Base-by-base conservation (phyloP, 23 red algal genomes). In the Cyanidium caldarium region DNA sequence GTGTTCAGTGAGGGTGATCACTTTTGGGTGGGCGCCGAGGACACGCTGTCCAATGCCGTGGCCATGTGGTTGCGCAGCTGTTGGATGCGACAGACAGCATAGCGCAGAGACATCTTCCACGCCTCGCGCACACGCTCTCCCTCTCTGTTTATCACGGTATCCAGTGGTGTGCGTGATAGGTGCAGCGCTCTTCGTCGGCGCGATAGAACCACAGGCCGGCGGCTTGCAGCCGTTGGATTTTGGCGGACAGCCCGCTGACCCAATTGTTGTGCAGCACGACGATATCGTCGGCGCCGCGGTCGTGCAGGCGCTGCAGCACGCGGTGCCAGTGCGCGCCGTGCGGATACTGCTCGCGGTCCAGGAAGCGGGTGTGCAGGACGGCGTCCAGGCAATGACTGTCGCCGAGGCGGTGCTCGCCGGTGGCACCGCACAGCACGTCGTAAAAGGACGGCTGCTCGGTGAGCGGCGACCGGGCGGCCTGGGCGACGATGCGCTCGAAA, bases 361-460 rank as follows among this genome's bases (percentile, higher is more conserved):
- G 57, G 1, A 98, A 58, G 19, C 72, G 66, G 1, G 82, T 74
- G n/a, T 78, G 42, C 76, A 98, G 75, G 21, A 79, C 81, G 68
- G 71, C 78, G 78, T 98, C 79, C 41, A 68, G 43, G 57, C 92
- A 98, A 16, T 68, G 69, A 15, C 84, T 69, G 56, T 86, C 69
- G 23, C 80, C 92, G 46, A 82, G 72, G 15, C 70, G 68, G 66
- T 12, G 79, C 51, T 98, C 84, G 33, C 92, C 84, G 65, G 84
- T 66, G 37, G 88, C 87, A 21, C 92, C 92, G 45, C 92, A 98
- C 74, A 85, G 73, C 25, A 88, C 76, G 56, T 98, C 92, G 46
- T 86, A 98, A 44, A 98, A 98, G 70, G 77, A 88, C 2, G 92
- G 92, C 73, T 98, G 92, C 31, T 98, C 92, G 3, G 92, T 78